Evolutionary conservation across 805 yeast genomes (phyloP).

Genomic region (Candida stauntonica): DNA sequence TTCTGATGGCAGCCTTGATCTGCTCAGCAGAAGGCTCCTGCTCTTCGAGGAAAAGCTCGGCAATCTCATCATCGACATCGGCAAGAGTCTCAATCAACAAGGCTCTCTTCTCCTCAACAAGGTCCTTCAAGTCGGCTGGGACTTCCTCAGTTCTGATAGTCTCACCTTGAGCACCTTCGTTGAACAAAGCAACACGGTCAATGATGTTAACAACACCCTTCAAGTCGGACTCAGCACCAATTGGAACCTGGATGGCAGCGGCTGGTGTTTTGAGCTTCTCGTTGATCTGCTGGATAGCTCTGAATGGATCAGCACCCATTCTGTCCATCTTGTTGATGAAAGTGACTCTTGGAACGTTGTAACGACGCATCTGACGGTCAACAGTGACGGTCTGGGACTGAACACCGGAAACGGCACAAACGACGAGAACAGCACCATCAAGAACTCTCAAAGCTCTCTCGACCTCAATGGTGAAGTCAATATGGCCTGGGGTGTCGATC

Average conservation of each 20-base stretch:
- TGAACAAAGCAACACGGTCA: constrained; percentile 80
- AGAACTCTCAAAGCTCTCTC: constrained; percentile 97
- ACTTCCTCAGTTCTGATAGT: constrained; percentile 57
- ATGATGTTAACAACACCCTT: constrained; percentile 90
- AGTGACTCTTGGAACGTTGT: constrained; percentile 94
- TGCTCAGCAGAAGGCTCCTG: constrained; percentile 80
- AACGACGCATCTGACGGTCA: constrained; percentile 98
- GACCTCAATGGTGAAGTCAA: constrained; percentile 97
- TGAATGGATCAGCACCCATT: constrained; percentile 98
- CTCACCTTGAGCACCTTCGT: constrained; percentile 91
- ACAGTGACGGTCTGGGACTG: constrained; percentile 98
- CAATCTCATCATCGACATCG: constrained; percentile 96
- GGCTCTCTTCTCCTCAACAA: constrained; percentile 88
- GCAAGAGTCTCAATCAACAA: constrained; percentile 89
- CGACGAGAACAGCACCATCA: constrained; percentile 97
- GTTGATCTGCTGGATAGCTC: constrained; percentile 88
- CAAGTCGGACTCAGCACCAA: constrained; percentile 84
- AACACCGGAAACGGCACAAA: constrained; percentile 97
- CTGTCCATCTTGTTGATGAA: constrained; percentile 98
- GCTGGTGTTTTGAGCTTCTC: constrained; percentile 86
- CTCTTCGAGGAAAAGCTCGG: constrained; percentile 89
- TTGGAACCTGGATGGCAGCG: constrained; percentile 97
- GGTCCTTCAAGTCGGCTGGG: constrained; percentile 74
- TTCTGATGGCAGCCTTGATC: constrained; percentile 84
- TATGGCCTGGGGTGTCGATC: constrained; percentile 98